Percentiles rank a stretch among this genome's conserved stretches.
These are phyloP conservation scores for Hemisphaericaspora lyxosophila DNA, from an alignment of 1,139 yeast genomes.

Conservation along the genomic window DNA sequence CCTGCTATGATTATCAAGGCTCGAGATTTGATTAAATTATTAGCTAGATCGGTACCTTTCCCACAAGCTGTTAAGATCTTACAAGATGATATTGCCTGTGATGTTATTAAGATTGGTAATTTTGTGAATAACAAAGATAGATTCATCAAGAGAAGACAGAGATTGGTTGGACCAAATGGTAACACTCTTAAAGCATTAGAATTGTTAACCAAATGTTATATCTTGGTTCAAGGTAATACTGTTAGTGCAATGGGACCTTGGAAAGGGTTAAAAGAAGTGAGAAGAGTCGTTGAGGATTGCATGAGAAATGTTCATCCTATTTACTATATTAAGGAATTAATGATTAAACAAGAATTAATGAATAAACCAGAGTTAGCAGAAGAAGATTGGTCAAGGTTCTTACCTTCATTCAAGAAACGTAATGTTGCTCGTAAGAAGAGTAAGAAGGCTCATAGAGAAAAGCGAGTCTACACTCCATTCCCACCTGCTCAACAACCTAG, in stretches of 20 bases:
- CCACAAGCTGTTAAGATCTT: conserved; percentile 93
- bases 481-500: conserved; percentile 98
- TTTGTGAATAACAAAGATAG: conserved; percentile 88
- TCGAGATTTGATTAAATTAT: conserved; percentile 86
- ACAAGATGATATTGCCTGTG: conserved; percentile 93
- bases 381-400: conserved; percentile 96
- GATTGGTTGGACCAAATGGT: conserved; percentile 96
- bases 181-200: conserved; percentile 95
- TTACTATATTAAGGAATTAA: conserved; percentile 92
- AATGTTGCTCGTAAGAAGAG: conserved; percentile 94
- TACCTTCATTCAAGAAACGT: conserved; percentile 96
- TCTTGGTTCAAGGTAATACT: conserved; percentile 95
- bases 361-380: conserved; percentile 92
- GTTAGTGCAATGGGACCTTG: conserved; percentile 97
- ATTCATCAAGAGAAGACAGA: conserved; percentile 91
- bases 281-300: conserved; percentile 96
- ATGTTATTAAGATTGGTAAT: conserved; percentile 91
- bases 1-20: conserved; percentile 95
- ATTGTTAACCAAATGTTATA: conserved; percentile 87
- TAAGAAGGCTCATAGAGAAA: conserved; percentile 57
- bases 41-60: conserved; percentile 95
- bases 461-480: conserved; percentile 96
- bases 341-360: conserved; percentile 94
- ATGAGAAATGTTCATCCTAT: conserved; percentile 96
- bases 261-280: conserved; percentile 86